A percentile compares a stretch with the other conserved stretches of the same genome.
These are phyloP conservation scores for Tuber brumale DNA, from an alignment of 495 filamentous ascomycete species.

Conservation along the genomic window DNA sequence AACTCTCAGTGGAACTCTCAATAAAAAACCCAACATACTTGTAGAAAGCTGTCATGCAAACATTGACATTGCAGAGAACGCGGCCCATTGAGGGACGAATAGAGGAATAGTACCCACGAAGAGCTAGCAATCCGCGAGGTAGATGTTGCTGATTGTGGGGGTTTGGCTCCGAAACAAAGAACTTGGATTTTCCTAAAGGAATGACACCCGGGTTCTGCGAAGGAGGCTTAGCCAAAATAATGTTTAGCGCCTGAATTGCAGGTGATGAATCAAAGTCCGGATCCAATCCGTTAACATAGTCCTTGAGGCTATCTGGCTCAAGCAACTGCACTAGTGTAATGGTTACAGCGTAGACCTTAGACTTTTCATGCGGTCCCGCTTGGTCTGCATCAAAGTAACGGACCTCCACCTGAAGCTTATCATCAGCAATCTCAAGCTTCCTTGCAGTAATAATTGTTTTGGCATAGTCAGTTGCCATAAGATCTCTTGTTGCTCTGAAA, in stretches of 20 bases:
- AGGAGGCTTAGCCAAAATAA: constrained; percentile 42
- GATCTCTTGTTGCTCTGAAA: constrained; percentile 33
- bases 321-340: constrained; percentile 35
- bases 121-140: constrained; percentile 48
- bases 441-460: constrained; percentile 35
- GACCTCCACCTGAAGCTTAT: constrained; percentile 33
- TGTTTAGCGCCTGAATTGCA: constrained; percentile 43
- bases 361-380: constrained; percentile 36
- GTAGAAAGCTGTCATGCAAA: constrained; percentile 47
- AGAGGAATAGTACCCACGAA: constrained; percentile 53
- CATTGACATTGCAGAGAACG: constrained; percentile 49
- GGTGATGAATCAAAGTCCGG: constrained; percentile 38
- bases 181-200: constrained; percentile 39
- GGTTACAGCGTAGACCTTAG: constrained; percentile 32
- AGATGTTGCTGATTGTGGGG: constrained; percentile 20
- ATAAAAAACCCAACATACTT: constrained; percentile 37
- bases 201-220: constrained; percentile 24
- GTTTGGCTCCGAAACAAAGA: constrained; percentile 25
- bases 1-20: constrained; percentile 19
- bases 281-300: constrained; percentile 32
- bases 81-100: constrained; percentile 52
- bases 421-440: constrained; percentile 23
- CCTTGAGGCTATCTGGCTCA: constrained; percentile 32
- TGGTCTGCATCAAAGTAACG: constrained; percentile 45
- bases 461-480: constrained; percentile 53